Conservation (phyloP, 805 yeast species). For the Suhomyces canberraensis region DNA sequence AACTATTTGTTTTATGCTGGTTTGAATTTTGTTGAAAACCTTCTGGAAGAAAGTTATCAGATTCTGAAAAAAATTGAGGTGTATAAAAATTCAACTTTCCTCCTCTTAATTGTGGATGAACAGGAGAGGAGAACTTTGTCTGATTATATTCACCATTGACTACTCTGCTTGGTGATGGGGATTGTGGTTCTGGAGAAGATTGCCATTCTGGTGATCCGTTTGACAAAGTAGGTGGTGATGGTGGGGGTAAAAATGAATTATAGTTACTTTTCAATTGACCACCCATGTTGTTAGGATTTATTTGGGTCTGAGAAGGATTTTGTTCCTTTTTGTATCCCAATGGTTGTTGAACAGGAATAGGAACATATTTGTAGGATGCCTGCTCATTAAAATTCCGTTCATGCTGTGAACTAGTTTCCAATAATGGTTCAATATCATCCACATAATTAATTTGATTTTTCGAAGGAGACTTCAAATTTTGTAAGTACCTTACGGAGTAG, state of each 20-base stretch:
- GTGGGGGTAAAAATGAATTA: constrained; percentile 36
- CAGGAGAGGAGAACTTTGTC: constrained; percentile 20
- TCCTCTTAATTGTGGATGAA: constrained; percentile 19
- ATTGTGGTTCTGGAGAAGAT: constrained; percentile 36
- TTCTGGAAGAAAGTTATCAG: constrained; percentile 1
- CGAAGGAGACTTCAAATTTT: constrained; percentile 19
- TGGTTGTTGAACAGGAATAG: constrained; percentile 42
- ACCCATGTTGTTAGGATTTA: constrained; percentile 4
- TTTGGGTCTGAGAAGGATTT: constrained; percentile 5
- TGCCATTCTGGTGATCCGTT: constrained; percentile 37
- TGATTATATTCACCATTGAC: constrained; percentile 4
- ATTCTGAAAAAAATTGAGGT: constrained; percentile 41
- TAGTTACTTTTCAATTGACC: constrained; percentile 11
- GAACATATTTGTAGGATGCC: constrained; percentile 26
- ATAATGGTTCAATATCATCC: constrained; percentile 35
- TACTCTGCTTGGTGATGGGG: constrained; percentile 28
- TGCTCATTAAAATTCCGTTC: constrained; percentile 1
- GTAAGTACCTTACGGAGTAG: constrained; percentile 44
- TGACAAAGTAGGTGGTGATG: constrained; percentile 30
- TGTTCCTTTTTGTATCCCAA: constrained; percentile 11
- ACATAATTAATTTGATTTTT: constrained; percentile 19
- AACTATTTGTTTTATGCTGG: neutral
- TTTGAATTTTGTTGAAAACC: neutral
- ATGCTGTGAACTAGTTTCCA: constrained; percentile 10
- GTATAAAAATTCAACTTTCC: constrained; percentile 28